phyloP scores from a whole-genome alignment of 2,329 filamentous ascomycete species.

The Fusarium sp. region DNA sequence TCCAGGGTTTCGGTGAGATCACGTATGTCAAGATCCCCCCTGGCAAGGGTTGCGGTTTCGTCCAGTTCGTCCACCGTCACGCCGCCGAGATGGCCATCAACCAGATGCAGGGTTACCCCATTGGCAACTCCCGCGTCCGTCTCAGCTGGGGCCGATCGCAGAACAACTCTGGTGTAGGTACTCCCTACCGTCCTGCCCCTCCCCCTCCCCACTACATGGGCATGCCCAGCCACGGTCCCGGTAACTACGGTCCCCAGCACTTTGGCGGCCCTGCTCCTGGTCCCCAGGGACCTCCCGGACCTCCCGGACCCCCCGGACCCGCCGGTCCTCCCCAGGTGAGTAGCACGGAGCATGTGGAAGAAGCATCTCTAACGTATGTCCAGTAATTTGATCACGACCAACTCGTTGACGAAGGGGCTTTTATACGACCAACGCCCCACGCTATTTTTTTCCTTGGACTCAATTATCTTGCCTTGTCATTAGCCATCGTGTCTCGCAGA shows the following conservation, averaged over 20 bases:
- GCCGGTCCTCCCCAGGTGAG: constrained; percentile 55
- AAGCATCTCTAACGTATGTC: constrained; percentile 30
- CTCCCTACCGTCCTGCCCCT: constrained; percentile 94
- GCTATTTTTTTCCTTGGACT: constrained; percentile 43
- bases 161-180: constrained; percentile 99
- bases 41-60: constrained; percentile 98
- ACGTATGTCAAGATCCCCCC: constrained; percentile 99
- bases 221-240: constrained; percentile 58
- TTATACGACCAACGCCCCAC: constrained; percentile 36
- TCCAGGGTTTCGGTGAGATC: constrained; percentile 99
- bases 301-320: constrained; percentile 52
- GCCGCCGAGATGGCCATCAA: constrained; percentile 99
- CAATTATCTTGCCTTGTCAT: constrained; percentile 42
- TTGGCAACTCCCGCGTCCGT: constrained; percentile 97
- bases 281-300: constrained; percentile 57
- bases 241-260: constrained; percentile 59
- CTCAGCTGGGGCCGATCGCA: constrained; percentile 98
- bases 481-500: constrained; percentile 35
- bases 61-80: constrained; percentile 98
- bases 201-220: constrained; percentile 68
- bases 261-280: constrained; percentile 59
- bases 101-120: constrained; percentile 99
- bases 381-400: constrained; percentile 46
- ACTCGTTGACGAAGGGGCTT: constrained; percentile 45
- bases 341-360: not conserved